Percentiles rank a stretch among this genome's conserved stretches.
These are phyloP conservation scores for Marchantia paleacea DNA, from an alignment of 225 moss, liverwort and hornwort genomes.

Conservation along the genomic window DNA sequence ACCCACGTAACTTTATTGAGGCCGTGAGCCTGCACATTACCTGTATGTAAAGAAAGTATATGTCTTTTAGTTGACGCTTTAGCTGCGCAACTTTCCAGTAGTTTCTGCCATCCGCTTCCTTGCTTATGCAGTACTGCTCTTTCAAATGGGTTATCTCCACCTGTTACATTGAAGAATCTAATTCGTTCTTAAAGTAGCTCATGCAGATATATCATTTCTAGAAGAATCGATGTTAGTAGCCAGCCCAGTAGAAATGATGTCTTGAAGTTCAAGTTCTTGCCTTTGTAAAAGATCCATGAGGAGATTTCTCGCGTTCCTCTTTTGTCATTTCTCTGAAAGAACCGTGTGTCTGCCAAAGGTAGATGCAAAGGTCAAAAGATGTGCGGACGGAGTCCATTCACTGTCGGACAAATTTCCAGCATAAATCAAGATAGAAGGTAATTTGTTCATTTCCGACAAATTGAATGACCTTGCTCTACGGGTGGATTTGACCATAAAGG, in stretches of 20 bases:
- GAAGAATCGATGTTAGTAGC: background rate
- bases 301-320: conserved; percentile 39
- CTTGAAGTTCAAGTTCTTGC: background rate
- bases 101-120: conserved; percentile 22
- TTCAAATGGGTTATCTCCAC: conserved; percentile 51
- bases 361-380: background rate
- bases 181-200: background rate
- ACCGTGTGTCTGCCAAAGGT: conserved; percentile 37
- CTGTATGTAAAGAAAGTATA: conserved; percentile 50
- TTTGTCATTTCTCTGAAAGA: conserved; percentile 47
- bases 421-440: too few relatives aligned
- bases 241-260: background rate
- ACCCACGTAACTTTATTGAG: background rate
- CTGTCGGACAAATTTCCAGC: too few relatives aligned
- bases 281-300: conserved; percentile 47
- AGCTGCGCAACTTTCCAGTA: conserved; percentile 30
- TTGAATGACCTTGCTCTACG: too few relatives aligned
- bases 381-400: background rate
- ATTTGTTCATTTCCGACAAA: too few relatives aligned
- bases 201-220: background rate
- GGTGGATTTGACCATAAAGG: too few relatives aligned
- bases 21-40: conserved; percentile 15
- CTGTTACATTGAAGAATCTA: conserved; percentile 13
- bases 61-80: conserved; percentile 40
- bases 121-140: conserved; percentile 36